A percentile compares a stretch with the other conserved stretches of the same genome.
Evolutionary conservation across 2,329 filamentous ascomycete genomes (phyloP).

Genomic region (Tolypocladium tundrense): DNA sequence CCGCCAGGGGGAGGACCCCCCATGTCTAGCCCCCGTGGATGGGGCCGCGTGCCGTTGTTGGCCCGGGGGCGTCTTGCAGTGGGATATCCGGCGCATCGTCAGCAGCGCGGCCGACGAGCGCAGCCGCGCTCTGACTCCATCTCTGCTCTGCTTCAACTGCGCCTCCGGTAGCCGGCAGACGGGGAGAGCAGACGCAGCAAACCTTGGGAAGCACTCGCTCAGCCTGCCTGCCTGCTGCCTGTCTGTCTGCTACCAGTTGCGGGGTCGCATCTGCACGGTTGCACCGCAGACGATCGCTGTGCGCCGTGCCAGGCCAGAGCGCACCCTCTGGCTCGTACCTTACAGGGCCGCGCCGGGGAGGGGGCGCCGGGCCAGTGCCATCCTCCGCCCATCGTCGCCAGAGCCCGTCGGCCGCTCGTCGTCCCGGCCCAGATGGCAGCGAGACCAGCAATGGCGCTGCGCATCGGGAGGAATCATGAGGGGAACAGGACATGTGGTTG

Average conservation of each 20-base stretch:
- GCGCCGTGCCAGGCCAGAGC: not conserved
- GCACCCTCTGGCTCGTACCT: slow-evolving; percentile 1
- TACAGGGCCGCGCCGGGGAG: not conserved
- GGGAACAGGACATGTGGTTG: slow-evolving; percentile 17
- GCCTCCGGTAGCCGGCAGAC: not conserved
- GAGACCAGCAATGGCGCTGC: not conserved
- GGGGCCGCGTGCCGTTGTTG: not conserved
- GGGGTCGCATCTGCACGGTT: slow-evolving; percentile 7
- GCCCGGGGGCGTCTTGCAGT: not conserved
- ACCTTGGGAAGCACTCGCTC: not conserved
- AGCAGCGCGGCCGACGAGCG: not conserved
- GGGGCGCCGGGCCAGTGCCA: not conserved
- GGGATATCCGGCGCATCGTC: not conserved
- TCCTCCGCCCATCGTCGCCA: not conserved
- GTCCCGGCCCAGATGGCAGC: not conserved
- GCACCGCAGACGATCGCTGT: slow-evolving; percentile 6
- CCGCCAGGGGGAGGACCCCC: not conserved
- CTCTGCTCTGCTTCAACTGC: not conserved
- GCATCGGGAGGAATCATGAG: not conserved
- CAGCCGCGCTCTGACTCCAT: not conserved
- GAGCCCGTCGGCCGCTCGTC: not conserved
- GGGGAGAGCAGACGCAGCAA: not conserved
- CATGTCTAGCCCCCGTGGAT: not conserved
- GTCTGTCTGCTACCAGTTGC: slow-evolving; percentile 4
- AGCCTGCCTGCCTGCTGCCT: not conserved